phyloP scores from a whole-genome alignment of 2,329 filamentous ascomycete genomes.

The Aspergillus puulaauensis region DNA sequence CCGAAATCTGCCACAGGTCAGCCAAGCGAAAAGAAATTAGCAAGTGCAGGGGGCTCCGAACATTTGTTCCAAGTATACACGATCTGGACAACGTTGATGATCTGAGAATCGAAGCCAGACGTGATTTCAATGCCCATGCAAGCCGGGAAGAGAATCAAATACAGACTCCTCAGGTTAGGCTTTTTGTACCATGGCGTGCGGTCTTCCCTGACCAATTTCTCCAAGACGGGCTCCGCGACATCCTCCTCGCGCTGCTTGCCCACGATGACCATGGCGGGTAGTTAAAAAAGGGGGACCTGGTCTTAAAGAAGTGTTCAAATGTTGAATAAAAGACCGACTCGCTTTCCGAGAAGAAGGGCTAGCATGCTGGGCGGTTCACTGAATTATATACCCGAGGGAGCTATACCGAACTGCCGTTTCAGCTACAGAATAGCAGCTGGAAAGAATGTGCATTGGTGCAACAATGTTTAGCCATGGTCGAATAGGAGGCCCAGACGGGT shows the following conservation, averaged over 20 bases:
- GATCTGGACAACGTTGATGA: slow-evolving; percentile 48
- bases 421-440: neutral
- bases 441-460: slow-evolving; percentile 5
- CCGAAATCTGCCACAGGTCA: slow-evolving; percentile 22
- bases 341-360: neutral
- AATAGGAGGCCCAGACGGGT: slow-evolving; percentile 1
- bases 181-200: slow-evolving; percentile 57
- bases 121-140: slow-evolving; percentile 65
- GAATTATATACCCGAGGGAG: slow-evolving; percentile 7
- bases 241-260: slow-evolving; percentile 25
- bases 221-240: slow-evolving; percentile 23
- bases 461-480: slow-evolving; percentile 3
- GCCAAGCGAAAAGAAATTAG: neutral
- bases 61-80: slow-evolving; percentile 41
- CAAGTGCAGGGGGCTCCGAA: slow-evolving; percentile 3
- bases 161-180: slow-evolving; percentile 57
- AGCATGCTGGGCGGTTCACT: neutral
- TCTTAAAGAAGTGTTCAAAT: neutral
- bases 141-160: slow-evolving; percentile 59
- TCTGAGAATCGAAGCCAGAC: slow-evolving; percentile 57
- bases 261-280: slow-evolving; percentile 19
- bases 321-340: no score
- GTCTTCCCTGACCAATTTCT: slow-evolving; percentile 30
- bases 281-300: neutral
- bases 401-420: neutral